Evolutionary conservation across 2,329 filamentous ascomycete genomes (phyloP).

Genomic region (Beauveria brongniartii): DNA sequence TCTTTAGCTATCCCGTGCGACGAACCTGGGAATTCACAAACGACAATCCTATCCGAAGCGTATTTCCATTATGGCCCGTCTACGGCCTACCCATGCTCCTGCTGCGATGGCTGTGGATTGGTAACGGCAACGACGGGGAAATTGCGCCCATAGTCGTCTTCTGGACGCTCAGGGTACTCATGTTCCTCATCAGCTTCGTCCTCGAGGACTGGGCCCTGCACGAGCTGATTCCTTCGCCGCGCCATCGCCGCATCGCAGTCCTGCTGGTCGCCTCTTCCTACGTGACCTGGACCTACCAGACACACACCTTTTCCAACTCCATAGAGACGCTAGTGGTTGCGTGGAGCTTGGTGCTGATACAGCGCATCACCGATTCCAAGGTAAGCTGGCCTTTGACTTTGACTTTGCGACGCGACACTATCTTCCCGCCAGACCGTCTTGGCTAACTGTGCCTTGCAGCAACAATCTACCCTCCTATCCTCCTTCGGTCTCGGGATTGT

Average conservation of each 20-base stretch:
- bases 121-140: conserved; percentile 66
- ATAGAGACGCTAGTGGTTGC: conserved; percentile 87
- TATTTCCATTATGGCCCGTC: conserved; percentile 92
- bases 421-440: conserved; percentile 8
- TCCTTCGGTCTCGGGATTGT: conserved; percentile 74
- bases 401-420: not conserved
- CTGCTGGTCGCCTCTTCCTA: conserved; percentile 90
- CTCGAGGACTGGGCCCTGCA: conserved; percentile 96
- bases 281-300: conserved; percentile 98
- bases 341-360: conserved; percentile 88
- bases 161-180: conserved; percentile 78
- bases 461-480: conserved; percentile 67
- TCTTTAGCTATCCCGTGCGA: conserved; percentile 85
- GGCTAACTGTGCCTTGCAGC: conserved; percentile 36
- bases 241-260: conserved; percentile 64
- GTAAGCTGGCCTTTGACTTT: conserved; percentile 38
- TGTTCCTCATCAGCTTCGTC: conserved; percentile 94
- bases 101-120: conserved; percentile 85
- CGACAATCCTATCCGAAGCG: conserved; percentile 80
- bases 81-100: conserved; percentile 93
- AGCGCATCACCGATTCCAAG: conserved; percentile 72
- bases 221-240: conserved; percentile 73
- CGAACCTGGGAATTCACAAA: conserved; percentile 95
- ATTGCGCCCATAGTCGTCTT: conserved; percentile 82
- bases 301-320: conserved; percentile 96